Base-by-base conservation (phyloP, 106 monocot species). In the Chionographis japonica region DNA sequence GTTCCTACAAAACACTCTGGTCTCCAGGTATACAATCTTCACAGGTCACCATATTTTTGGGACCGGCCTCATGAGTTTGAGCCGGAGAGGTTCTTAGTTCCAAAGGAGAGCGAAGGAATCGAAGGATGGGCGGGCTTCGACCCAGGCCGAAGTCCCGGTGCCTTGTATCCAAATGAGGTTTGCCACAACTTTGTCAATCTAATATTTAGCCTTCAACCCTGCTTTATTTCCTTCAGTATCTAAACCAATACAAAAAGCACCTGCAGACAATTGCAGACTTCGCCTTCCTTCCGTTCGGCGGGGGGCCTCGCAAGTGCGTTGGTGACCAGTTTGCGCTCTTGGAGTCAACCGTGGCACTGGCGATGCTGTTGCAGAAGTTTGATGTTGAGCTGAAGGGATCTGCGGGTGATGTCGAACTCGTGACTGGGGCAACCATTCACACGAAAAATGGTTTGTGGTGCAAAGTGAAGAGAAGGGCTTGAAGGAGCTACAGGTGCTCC, bases 161-260 rank as follows among this genome's bases (percentile, higher is more conserved):
- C 97, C 39, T 63, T 97, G 62, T 97, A 97, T 66, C 89, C 97
- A 12, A 97, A 92, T 66, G 97, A 97, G 97, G 97, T 97, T 4
- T 42, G 4, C 57, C 40, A 40, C 66, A 43, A 39, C n/a, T 54
- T 52, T 37, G 8, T 10, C 9, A 46, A 46, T 46, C 0, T 46
- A 46, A 6, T 5, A 46, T 46, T 6, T 46, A 46, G 1, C 9
- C 46, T 46, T 10, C 9, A 6, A 46, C 5, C 5, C 9, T 10
- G 5, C 46, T 46, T 46, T 46, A 42, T 4, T 63, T 43, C 12
- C 40, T 43, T 27, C 16, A 4, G 37, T 63, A 63, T 63, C 42
- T 12, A 37, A 11, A 18, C 37, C 3, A 20, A 55, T 39, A 2
- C 7, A 6, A 27, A 27, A 11, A 55, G 16, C 40, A 4, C 12